Percentiles rank a stretch among this genome's conserved stretches.
These are phyloP conservation scores for Pseudocercospora musae DNA, from an alignment of 2,329 filamentous ascomycete genomes.

Conservation along the genomic window DNA sequence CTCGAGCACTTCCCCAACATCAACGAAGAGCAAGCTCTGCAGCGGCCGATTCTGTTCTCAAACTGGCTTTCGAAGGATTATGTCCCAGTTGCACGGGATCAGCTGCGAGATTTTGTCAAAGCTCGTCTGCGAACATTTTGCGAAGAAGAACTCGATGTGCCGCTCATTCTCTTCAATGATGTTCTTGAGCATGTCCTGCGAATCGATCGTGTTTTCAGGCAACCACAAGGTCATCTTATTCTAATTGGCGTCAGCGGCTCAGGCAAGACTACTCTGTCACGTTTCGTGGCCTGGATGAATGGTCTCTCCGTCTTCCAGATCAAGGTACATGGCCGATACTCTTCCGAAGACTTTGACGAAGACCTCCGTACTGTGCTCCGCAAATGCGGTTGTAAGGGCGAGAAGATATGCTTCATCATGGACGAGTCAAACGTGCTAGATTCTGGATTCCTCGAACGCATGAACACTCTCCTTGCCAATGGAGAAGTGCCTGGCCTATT, in stretches of 20 bases:
- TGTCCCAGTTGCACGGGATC: constrained; percentile 90
- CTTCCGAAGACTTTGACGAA: constrained; percentile 96
- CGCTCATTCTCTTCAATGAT: constrained; percentile 98
- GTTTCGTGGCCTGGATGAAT: constrained; percentile 99
- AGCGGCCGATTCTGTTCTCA: constrained; percentile 93
- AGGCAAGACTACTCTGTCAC: constrained; percentile 95
- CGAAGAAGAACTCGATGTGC: constrained; percentile 98
- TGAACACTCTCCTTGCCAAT: constrained; percentile 98
- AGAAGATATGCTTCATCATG: constrained; percentile 99
- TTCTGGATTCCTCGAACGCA: constrained; percentile 96
- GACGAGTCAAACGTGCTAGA: constrained; percentile 98
- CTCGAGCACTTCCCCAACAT: constrained; percentile 93
- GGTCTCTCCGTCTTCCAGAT: constrained; percentile 98
- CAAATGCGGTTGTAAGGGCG: constrained; percentile 92
- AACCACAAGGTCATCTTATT: constrained; percentile 96
- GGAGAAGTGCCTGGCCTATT: constrained; percentile 99
- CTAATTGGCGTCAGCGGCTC: constrained; percentile 97
- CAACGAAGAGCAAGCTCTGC: constrained; percentile 81
- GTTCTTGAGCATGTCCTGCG: constrained; percentile 96
- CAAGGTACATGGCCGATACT: constrained; percentile 99
- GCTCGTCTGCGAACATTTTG: constrained; percentile 97
- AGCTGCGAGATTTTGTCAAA: constrained; percentile 95
- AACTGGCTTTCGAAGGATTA: constrained; percentile 99
- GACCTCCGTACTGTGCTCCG: constrained; percentile 91
- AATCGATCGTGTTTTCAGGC: constrained; percentile 97